Evolutionary conservation across 116 monocot genomes (phyloP).

Genomic region (Zostera marina): DNA sequence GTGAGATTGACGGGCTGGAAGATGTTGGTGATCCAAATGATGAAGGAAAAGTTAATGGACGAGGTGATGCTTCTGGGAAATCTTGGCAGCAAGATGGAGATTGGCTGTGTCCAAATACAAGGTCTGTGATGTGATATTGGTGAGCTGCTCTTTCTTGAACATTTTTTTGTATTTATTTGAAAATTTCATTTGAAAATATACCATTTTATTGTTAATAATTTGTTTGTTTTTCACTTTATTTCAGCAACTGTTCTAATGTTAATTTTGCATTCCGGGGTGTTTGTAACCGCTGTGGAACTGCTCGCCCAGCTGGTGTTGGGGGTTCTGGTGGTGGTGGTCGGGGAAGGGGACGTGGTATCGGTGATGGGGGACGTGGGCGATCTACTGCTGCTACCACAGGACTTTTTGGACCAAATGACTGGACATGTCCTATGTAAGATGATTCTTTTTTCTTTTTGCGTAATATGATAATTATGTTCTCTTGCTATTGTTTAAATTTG

Average conservation of each 20-base stretch:
- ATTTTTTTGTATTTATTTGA: constrained; percentile 1
- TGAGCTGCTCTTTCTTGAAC: constrained; percentile 53
- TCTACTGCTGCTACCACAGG: constrained; percentile 50
- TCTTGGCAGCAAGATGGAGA: constrained; percentile 99
- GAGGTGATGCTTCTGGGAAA: constrained; percentile 58
- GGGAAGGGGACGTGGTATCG: constrained; percentile 61
- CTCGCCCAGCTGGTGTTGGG: constrained; percentile 87
- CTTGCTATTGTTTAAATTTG: no score
- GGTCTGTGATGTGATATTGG: constrained; percentile 99
- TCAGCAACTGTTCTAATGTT: constrained; percentile 80
- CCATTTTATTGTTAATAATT: not conserved
- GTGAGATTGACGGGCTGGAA: constrained; percentile 20
- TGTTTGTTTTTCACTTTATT: constrained; percentile 5
- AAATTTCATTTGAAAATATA: not conserved
- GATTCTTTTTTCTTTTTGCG: not conserved
- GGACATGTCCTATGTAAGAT: constrained; percentile 96
- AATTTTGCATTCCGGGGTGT: constrained; percentile 99
- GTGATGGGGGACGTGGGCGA: constrained; percentile 45
- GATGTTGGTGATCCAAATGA: constrained; percentile 9
- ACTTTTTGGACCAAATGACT: constrained; percentile 98
- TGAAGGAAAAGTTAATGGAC: constrained; percentile 64
- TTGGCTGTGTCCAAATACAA: constrained; percentile 99
- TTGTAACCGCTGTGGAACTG: constrained; percentile 90
- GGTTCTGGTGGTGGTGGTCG: constrained; percentile 60
- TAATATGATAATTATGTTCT: not conserved